These are phyloP conservation scores for Casuarina glauca DNA, from an alignment of 306 rosid genomes.

Conservation along the genomic window DNA sequence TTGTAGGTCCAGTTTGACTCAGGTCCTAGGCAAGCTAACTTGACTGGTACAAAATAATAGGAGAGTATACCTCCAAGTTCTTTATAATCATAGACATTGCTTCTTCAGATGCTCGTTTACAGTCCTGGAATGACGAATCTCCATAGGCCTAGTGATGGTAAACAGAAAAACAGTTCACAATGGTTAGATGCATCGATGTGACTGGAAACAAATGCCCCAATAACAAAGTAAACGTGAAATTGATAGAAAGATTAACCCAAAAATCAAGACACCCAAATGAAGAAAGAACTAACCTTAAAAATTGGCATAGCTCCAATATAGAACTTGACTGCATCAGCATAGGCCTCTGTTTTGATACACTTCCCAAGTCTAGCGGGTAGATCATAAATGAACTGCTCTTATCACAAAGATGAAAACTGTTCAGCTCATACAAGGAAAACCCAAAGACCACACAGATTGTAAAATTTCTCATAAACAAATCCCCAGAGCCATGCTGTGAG, in stretches of 20 bases:
- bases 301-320: conserved; percentile 94
- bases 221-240: conserved; percentile 12
- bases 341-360: conserved; percentile 84
- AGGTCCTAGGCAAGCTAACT: conserved; percentile 1
- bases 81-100: conserved; percentile 65
- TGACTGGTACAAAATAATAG: conserved; percentile 20
- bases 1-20: conserved; percentile 11
- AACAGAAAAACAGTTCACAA: conserved; percentile 24
- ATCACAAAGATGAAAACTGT: conserved; percentile 29
- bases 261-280: conserved; percentile 20
- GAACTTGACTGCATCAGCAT: conserved; percentile 87
- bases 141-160: conserved; percentile 70
- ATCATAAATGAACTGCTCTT: conserved; percentile 86
- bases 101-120: conserved; percentile 92
- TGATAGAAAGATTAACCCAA: conserved; percentile 21
- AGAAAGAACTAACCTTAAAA: conserved; percentile 59
- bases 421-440: conserved; percentile 24
- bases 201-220: background rate
- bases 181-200: conserved; percentile 5
- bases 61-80: conserved; percentile 65
- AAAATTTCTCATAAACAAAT: background rate
- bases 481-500: background rate
- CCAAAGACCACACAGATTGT: background rate
- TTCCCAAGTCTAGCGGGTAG: conserved; percentile 88
- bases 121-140: conserved; percentile 83